A percentile compares a stretch with the other conserved stretches of the same genome.
Evolutionary conservation across 345 rosid species (phyloP).

Genomic region (Arabis alpina): DNA sequence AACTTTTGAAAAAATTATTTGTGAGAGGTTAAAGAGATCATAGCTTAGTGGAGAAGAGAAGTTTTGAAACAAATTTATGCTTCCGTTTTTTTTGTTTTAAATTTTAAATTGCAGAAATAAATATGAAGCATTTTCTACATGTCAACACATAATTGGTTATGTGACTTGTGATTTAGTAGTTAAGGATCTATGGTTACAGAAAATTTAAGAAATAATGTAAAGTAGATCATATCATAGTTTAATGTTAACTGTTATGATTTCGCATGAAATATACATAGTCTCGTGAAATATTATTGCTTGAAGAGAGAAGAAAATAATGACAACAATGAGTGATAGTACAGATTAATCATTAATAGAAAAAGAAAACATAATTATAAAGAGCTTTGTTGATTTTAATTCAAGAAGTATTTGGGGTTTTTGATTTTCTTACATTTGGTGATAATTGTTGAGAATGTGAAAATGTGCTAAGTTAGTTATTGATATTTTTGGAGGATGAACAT

Average conservation of each 20-base stretch:
- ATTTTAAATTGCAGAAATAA: too few species aligned
- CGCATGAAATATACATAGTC: conserved; percentile 26
- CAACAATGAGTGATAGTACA: conserved; percentile 44
- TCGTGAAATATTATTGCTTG: conserved; percentile 24
- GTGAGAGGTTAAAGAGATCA: too few species aligned
- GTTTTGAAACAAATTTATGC: too few species aligned
- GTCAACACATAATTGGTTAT: too few species aligned
- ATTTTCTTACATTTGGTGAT: not conserved
- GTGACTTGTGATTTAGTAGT: too few species aligned
- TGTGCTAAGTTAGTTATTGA: not conserved
- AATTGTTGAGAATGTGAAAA: conserved; percentile 1
- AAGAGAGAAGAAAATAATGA: conserved; percentile 30
- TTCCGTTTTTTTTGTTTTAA: too few species aligned
- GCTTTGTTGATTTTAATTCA: conserved; percentile 14
- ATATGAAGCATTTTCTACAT: too few species aligned
- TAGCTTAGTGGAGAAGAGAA: too few species aligned
- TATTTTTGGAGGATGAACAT: not conserved
- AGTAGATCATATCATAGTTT: conserved; percentile 24
- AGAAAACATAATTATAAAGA: not conserved
- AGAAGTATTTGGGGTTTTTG: conserved; percentile 4
- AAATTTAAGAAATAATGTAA: conserved; percentile 16
- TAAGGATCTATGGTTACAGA: conserved; percentile 17
- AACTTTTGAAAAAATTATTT: too few species aligned
- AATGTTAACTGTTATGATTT: conserved; percentile 9
- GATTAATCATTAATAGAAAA: conserved; percentile 39